Percentiles rank a stretch among this genome's conserved stretches.
Conservation (phyloP, 83 land plant species). For the Diphasiastrum complanatum region DNA sequence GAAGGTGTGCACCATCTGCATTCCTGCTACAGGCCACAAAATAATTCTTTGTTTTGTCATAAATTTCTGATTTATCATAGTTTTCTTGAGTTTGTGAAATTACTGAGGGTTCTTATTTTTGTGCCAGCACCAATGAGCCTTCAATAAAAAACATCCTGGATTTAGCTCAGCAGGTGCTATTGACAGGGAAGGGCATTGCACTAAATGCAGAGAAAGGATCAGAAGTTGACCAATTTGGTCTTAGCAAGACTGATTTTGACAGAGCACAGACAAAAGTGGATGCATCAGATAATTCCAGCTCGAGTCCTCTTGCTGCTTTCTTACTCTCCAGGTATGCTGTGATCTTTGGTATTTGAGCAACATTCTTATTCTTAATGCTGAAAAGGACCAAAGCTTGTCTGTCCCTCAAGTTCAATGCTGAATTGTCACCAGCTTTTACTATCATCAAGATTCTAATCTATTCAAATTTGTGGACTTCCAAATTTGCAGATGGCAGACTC, state of each 20-base stretch:
- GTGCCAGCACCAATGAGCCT: constrained; percentile 61
- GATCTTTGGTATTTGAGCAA: neutral
- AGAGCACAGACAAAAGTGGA: constrained; percentile 28
- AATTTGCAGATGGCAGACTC: constrained; percentile 52
- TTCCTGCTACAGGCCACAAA: neutral
- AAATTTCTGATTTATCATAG: neutral
- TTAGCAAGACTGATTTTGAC: constrained; percentile 32
- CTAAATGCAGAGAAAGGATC: constrained; percentile 11
- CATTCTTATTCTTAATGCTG: neutral
- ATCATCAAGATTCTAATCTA: neutral
- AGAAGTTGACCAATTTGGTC: constrained; percentile 26
- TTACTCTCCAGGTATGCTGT: constrained; percentile 65
- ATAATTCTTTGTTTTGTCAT: neutral
- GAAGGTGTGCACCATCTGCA: constrained; percentile 40
- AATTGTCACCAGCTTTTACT: neutral
- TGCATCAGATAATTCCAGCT: constrained; percentile 48
- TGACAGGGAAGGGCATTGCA: constrained; percentile 3
- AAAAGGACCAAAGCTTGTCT: neutral
- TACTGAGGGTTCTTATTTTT: neutral
- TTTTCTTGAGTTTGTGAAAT: neutral
- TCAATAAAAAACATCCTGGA: constrained; percentile 72
- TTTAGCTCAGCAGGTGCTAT: constrained; percentile 36
- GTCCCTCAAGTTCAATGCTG: neutral
- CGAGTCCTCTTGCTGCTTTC: constrained; percentile 85
- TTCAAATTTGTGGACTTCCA: neutral